Base-by-base conservation (phyloP, 2,329 filamentous ascomycete genomes). In the Cladosporium colombiae region DNA sequence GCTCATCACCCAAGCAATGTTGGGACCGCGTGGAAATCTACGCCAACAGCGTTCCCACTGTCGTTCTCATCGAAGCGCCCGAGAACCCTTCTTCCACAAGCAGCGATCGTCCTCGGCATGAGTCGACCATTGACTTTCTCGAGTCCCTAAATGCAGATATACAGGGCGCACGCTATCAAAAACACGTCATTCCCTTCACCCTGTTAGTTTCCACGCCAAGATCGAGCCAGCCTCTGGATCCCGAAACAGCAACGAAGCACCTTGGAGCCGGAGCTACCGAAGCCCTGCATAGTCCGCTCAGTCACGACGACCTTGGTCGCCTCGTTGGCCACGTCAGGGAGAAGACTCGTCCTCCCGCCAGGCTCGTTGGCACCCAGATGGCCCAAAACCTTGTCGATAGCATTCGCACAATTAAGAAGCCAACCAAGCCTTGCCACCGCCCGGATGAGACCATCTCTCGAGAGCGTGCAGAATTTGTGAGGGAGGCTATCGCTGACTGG, bases 231-330 rank as follows among this genome's bases (percentile, higher is more conserved):
- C 61, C 61, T 25, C 10, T 63, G 50, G 61, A 63, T 31, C 61
- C 59, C 14, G 64, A 50, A 16, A 65, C 66, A 27, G 64, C 59
- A 11, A 69, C 68, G 21, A 68, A 84, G 72, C 97, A 92, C 74
- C 80, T 98, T 27, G 92, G 97, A 74, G 87, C 91, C 4, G 95
- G 95, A 40, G 94, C 94, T 13, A 84, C 91, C 33, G 94, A 98
- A 78, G 91, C 97, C 58, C 84, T 97, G 69, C 87, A 89, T 29
- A 92, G 90, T 72, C 94, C 94, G 1, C 78, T 98, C 46, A 88
- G 90, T 68, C 83, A 85, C 57, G 89, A 91, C 62, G 74, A 74
- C 33, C 68, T 76, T 27, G 69, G 72, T 50, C 71, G 71, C 23
- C 65, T 76, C 14, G 71, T 74, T 13, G 72, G 74, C 18, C 74